phyloP scores from a whole-genome alignment of 1,284 basidiomycete species.

The Tilletia indica region DNA sequence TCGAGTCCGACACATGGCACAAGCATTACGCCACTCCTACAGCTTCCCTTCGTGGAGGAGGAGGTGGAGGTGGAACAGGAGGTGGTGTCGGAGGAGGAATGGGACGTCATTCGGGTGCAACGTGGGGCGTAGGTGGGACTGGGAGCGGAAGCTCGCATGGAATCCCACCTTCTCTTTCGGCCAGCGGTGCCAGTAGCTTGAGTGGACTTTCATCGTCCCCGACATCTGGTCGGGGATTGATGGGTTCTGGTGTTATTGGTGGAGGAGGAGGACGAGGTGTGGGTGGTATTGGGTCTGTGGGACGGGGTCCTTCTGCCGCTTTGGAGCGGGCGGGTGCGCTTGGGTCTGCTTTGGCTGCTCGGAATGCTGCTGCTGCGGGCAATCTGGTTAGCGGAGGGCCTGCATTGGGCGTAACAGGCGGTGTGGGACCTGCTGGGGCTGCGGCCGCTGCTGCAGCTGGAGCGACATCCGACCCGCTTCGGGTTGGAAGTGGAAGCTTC shows the following conservation, averaged over 20 bases:
- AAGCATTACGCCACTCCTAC: slow-evolving; percentile 22
- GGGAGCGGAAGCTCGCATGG: not conserved
- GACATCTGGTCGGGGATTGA: not conserved
- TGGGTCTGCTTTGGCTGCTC: not conserved
- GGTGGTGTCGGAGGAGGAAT: not conserved
- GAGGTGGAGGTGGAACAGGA: not conserved
- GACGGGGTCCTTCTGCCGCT: slow-evolving; percentile 6
- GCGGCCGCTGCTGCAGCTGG: not conserved
- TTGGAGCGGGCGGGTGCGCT: slow-evolving; percentile 4
- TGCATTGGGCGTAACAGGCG: not conserved
- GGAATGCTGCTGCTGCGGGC: not conserved
- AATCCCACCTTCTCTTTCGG: not conserved
- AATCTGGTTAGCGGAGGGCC: not conserved
- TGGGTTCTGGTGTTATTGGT: not conserved
- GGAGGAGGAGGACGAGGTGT: not conserved
- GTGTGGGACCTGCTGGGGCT: not conserved
- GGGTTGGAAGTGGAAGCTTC: not conserved
- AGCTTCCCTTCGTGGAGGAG: not conserved
- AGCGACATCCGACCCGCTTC: not conserved
- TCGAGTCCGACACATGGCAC: slow-evolving; percentile 45
- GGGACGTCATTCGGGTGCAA: not conserved
- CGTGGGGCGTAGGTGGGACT: not conserved
- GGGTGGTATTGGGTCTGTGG: not conserved
- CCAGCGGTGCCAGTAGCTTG: too few relatives aligned
- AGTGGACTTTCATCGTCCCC: not conserved